Percentiles rank a stretch among this genome's conserved stretches.
Conservation (phyloP, 2,329 filamentous ascomycete genomes). For the Xylariaceae sp. region DNA sequence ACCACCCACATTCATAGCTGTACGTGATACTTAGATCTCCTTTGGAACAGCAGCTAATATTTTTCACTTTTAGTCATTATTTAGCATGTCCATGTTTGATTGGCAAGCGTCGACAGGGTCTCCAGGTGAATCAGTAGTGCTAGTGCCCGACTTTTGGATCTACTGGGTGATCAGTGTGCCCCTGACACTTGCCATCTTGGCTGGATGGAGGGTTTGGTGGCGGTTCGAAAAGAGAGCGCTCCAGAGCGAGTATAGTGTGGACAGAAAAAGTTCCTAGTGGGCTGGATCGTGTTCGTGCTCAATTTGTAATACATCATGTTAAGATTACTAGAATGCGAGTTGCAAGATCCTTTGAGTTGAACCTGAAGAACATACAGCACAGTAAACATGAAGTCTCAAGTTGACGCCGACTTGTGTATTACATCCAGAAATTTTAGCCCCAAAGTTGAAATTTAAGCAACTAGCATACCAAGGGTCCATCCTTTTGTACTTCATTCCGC, state of each 20-base stretch:
- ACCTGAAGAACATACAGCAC: too few species aligned
- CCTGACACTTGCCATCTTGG: background rate
- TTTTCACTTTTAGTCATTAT: background rate
- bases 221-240: background rate
- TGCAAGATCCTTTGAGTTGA: too few species aligned
- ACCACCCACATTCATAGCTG: background rate
- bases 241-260: background rate
- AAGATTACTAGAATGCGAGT: too few species aligned
- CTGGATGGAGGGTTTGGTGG: background rate
- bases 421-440: too few species aligned
- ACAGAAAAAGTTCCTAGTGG: too few species aligned
- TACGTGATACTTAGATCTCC: background rate
- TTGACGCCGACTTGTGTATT: too few species aligned
- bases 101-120: background rate
- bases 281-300: too few species aligned
- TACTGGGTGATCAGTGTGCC: background rate
- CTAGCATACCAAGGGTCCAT: too few species aligned
- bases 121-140: background rate
- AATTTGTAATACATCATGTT: too few species aligned
- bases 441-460: too few species aligned
- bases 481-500: too few species aligned
- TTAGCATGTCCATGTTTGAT: conserved; percentile 5
- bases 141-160: background rate
- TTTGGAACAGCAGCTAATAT: background rate
- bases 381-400: too few species aligned